Evolutionary conservation across 129 eudicot species (phyloP).

Genomic region (Chrysanthemum seticuspe): DNA sequence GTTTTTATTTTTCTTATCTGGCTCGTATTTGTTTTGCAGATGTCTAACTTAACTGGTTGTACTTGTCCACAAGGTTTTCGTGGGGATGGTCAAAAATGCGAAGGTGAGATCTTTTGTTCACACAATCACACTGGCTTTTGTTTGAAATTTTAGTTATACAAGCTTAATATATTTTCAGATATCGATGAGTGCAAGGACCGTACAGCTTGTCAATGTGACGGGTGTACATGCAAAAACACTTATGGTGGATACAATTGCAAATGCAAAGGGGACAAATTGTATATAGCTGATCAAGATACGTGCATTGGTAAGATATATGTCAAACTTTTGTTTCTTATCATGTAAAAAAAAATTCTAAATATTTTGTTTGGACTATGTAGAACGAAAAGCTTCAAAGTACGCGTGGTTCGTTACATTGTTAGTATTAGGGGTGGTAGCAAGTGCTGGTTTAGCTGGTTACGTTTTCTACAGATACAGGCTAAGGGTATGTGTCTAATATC

Average conservation of each 20-base stretch:
- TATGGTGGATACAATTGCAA: slow-evolving; percentile 90
- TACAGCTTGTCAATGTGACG: slow-evolving; percentile 68
- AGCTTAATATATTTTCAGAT: slow-evolving; percentile 31
- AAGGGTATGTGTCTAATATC: slow-evolving; percentile 46
- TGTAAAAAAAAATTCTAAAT: not conserved
- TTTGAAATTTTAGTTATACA: slow-evolving; percentile 3
- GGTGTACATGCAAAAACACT: slow-evolving; percentile 74
- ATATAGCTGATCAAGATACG: slow-evolving; percentile 81
- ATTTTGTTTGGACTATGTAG: slow-evolving; percentile 31
- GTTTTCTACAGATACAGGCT: slow-evolving; percentile 92
- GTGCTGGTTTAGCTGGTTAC: slow-evolving; percentile 69
- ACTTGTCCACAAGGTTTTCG: slow-evolving; percentile 77
- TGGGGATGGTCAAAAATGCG: slow-evolving; percentile 81
- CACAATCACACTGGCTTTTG: slow-evolving; percentile 1
- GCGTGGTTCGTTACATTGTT: slow-evolving; percentile 51
- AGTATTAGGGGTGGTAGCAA: slow-evolving; percentile 58
- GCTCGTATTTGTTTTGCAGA: slow-evolving; percentile 39
- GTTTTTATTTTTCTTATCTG: not conserved
- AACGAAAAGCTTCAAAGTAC: slow-evolving; percentile 53
- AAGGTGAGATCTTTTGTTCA: slow-evolving; percentile 40
- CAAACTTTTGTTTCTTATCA: not conserved
- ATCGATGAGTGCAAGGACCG: slow-evolving; percentile 75
- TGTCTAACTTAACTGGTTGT: slow-evolving; percentile 64
- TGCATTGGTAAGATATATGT: slow-evolving; percentile 66
- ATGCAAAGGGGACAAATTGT: slow-evolving; percentile 68